These are phyloP conservation scores for Chalciporus sp. DNA, from an alignment of 1,284 basidiomycete genomes.

Conservation along the genomic window DNA sequence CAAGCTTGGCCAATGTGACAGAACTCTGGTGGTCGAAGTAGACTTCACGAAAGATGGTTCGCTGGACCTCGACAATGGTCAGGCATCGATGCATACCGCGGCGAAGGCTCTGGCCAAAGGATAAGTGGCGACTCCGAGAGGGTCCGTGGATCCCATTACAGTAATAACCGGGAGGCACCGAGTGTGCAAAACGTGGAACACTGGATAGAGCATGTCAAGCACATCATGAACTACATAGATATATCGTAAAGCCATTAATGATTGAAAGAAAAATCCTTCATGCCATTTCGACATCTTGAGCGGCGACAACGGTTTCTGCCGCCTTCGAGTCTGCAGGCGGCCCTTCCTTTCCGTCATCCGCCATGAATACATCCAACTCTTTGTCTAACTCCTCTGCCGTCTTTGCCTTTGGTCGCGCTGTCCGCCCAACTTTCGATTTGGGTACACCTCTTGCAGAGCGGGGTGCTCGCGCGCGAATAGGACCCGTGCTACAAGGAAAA, in stretches of 20 bases:
- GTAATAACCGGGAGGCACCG: too few relatives aligned
- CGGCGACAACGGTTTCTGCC: conserved; percentile 18
- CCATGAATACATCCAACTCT: conserved; percentile 92
- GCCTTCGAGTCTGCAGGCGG: conserved; percentile 26
- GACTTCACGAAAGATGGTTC: conserved; percentile 22
- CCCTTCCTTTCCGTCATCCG: conserved; percentile 47
- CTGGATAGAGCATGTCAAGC: neutral
- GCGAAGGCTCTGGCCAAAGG: neutral
- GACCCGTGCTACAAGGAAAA: conserved; percentile 15
- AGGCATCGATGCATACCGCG: conserved; percentile 27
- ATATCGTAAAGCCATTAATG: conserved; percentile 9
- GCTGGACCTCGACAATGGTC: conserved; percentile 29
- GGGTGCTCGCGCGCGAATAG: conserved; percentile 22
- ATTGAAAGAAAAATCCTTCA: conserved; percentile 16
- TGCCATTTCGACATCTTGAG: conserved; percentile 58
- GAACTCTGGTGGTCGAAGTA: neutral
- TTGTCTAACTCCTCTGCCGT: conserved; percentile 87
- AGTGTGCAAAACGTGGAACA: neutral
- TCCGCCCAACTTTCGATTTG: conserved; percentile 21
- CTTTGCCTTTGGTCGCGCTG: conserved; percentile 47
- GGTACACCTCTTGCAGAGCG: conserved; percentile 17
- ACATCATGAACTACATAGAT: conserved; percentile 26
- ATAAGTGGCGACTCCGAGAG: too few relatives aligned
- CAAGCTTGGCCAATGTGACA: conserved; percentile 24
- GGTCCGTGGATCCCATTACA: neutral